These are phyloP conservation scores for Microbotryum scabiosae DNA, from an alignment of 1,284 basidiomycete genomes.

Conservation along the genomic window DNA sequence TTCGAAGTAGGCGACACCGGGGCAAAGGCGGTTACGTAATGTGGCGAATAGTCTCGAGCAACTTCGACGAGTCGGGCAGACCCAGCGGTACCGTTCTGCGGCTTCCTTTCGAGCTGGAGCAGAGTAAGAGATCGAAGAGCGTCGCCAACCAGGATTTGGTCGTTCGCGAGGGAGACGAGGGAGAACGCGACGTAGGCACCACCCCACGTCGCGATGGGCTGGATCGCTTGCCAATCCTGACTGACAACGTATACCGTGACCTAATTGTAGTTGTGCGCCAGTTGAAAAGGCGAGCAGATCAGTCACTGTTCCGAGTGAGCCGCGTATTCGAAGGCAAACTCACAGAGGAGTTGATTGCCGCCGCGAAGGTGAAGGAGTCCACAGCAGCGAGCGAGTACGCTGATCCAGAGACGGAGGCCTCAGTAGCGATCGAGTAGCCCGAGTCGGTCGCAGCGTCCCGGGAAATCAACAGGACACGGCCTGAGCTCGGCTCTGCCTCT, in stretches of 20 bases:
- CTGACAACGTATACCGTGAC: constrained; percentile 18
- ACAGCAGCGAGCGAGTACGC: constrained; percentile 23
- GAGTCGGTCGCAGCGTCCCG: not conserved
- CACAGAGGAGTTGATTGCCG: constrained; percentile 28
- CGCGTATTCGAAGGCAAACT: no score
- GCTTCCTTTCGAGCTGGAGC: constrained; percentile 43
- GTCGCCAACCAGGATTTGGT: constrained; percentile 59
- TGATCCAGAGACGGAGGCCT: constrained; percentile 17
- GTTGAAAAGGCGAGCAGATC: no score
- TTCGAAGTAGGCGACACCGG: constrained; percentile 45
- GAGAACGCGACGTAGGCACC: constrained; percentile 33
- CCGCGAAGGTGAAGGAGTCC: constrained; percentile 14
- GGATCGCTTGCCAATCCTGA: not conserved
- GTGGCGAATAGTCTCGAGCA: constrained; percentile 66
- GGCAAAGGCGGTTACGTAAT: constrained; percentile 64
- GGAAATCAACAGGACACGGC: constrained; percentile 18
- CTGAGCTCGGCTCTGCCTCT: constrained; percentile 19
- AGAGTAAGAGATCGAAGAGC: constrained; percentile 72
- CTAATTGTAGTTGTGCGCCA: not conserved
- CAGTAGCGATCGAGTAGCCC: not conserved
- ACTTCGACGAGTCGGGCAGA: constrained; percentile 50
- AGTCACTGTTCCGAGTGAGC: no score
- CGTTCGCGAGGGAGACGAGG: constrained; percentile 53
- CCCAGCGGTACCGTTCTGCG: no score
- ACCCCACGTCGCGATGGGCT: constrained; percentile 28